These are phyloP conservation scores for Erysimum cheiri DNA, from an alignment of 441 rosid species.

Conservation along the genomic window DNA sequence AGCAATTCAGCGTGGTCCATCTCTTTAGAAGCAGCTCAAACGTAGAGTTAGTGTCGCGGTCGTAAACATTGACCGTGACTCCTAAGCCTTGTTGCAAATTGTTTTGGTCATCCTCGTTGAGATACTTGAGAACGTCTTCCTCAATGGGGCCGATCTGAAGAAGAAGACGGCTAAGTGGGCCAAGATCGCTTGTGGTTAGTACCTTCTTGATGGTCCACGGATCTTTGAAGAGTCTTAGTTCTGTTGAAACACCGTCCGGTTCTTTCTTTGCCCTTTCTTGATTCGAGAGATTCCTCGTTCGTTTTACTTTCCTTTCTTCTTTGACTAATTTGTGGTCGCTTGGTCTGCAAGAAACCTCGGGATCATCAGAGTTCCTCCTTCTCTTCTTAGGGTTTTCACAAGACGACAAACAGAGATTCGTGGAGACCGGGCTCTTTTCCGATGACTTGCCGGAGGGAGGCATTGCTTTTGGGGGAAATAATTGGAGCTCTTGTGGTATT, in stretches of 20 bases:
- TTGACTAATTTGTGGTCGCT: neutral
- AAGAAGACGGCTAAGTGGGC: constrained; percentile 17
- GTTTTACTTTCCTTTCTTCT: neutral
- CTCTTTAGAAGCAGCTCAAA: constrained; percentile 17
- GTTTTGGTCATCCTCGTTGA: neutral
- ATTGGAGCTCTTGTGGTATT: neutral
- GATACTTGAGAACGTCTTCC: constrained; percentile 10
- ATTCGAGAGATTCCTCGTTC: constrained; percentile 9
- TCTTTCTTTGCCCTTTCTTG: constrained; percentile 24
- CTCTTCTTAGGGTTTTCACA: constrained; percentile 1
- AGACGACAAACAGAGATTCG: constrained; percentile 20
- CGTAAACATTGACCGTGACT: constrained; percentile 18
- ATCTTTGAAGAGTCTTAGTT: constrained; percentile 20
- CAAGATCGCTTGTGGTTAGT: constrained; percentile 27
- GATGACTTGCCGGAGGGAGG: neutral
- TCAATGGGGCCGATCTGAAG: neutral
- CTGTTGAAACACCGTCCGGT: constrained; percentile 12
- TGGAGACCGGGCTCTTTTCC: neutral
- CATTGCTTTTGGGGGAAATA: neutral
- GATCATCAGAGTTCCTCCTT: neutral
- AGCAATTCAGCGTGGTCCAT: neutral
- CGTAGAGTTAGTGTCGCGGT: constrained; percentile 25
- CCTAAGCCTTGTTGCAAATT: neutral
- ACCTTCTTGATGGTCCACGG: constrained; percentile 34
- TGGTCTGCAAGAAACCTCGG: constrained; percentile 6